These are phyloP conservation scores for Sisymbrium altissimum DNA, from an alignment of 345 rosid species.

Conservation along the genomic window DNA sequence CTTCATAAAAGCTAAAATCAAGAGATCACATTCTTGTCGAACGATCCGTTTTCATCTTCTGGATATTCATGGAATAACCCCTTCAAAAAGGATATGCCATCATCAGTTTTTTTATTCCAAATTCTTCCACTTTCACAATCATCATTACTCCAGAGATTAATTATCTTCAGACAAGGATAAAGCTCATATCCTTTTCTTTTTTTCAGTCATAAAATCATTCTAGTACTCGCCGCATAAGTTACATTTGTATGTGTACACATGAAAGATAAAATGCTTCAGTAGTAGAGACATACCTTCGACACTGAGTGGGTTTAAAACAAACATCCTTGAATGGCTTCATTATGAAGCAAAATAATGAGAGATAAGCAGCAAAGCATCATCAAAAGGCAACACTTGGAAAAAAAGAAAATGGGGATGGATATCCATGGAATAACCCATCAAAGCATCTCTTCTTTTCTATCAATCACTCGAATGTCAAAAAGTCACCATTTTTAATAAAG, in stretches of 20 bases:
- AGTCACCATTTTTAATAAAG: neutral
- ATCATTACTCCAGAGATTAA: neutral
- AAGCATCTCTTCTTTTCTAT: slow-evolving; percentile 26
- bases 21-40: slow-evolving; percentile 23
- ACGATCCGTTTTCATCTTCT: slow-evolving; percentile 17
- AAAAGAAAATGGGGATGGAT: slow-evolving; percentile 14
- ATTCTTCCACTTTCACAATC: slow-evolving; percentile 11
- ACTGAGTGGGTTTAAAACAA: neutral
- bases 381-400: slow-evolving; percentile 16
- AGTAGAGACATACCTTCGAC: slow-evolving; percentile 8
- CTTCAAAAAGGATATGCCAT: slow-evolving; percentile 25
- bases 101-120: slow-evolving; percentile 16
- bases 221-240: slow-evolving; percentile 12
- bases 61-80: slow-evolving; percentile 36
- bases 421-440: slow-evolving; percentile 34
- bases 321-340: slow-evolving; percentile 16
- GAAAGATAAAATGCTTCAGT: neutral
- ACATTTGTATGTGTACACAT: neutral
- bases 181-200: neutral
- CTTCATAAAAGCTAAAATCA: slow-evolving; percentile 14
- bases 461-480: slow-evolving; percentile 24
- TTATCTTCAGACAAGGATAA: neutral
- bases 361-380: slow-evolving; percentile 18
- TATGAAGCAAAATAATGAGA: slow-evolving; percentile 20
- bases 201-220: neutral